phyloP scores from a whole-genome alignment of 176 grass and related monocot species.

The Carex kokanica region DNA sequence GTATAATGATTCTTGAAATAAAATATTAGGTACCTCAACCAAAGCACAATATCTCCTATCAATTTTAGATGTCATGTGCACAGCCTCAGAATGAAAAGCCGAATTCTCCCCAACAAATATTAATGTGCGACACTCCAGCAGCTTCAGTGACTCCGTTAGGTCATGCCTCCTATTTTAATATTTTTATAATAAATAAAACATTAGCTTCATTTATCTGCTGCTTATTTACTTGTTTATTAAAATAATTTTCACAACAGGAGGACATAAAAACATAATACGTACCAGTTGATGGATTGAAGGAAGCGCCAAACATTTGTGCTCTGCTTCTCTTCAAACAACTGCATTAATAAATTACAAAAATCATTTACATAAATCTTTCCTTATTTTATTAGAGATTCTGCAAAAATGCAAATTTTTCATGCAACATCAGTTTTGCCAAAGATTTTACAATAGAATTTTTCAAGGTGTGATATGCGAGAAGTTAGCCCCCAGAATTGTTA shows the following conservation, averaged over 20 bases:
- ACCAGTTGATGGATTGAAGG: too few species aligned
- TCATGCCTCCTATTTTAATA: slow-evolving; percentile 70
- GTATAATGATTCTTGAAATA: slow-evolving; percentile 3
- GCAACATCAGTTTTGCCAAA: too few species aligned
- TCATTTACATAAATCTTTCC: too few species aligned
- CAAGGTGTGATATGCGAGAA: too few species aligned
- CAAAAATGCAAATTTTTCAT: too few species aligned
- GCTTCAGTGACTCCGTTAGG: slow-evolving; percentile 74
- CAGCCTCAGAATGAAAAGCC: slow-evolving; percentile 70
- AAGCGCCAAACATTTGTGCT: slow-evolving; percentile 36
- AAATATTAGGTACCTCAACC: slow-evolving; percentile 63
- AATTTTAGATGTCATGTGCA: slow-evolving; percentile 83
- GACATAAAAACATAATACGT: too few species aligned
- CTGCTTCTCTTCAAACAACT: slow-evolving; percentile 90
- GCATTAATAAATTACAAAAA: slow-evolving; percentile 3
- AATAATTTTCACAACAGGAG: too few species aligned
- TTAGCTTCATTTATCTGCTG: not conserved
- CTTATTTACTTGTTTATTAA: not conserved
- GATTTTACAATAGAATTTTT: too few species aligned
- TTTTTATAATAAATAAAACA: slow-evolving; percentile 11
- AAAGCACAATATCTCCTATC: slow-evolving; percentile 89
- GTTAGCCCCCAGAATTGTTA: too few species aligned
- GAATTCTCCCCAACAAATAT: slow-evolving; percentile 89
- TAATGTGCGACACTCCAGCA: slow-evolving; percentile 78
- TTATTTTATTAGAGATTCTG: too few species aligned